Evolutionary conservation across 495 filamentous ascomycete genomes (phyloP), one percentile per base, ranked within the genome.

Genomic region (Letharia columbiana): DNA sequence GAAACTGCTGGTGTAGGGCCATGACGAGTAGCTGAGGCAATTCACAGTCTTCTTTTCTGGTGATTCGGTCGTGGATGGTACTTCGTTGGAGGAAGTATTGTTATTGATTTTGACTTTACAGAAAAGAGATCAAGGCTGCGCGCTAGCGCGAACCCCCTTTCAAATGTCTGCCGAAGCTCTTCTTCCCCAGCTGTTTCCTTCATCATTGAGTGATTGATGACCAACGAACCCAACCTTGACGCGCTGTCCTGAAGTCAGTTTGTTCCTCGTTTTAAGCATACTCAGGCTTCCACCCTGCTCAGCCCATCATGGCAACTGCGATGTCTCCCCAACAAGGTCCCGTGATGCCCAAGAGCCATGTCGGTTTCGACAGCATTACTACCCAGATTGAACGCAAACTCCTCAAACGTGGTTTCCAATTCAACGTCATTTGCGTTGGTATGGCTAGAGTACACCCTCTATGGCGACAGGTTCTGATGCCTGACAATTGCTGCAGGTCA

Each of bases 371-470:
- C 82, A 97, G 94, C 80, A 97, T 98, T 80, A 96, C 92, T 66
- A 90, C 87, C 45, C 92, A 98, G 81, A 97, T 98, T 72, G 93
- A 98, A 85, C 88, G 90, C 80, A 99, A 99, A 87, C 89, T 99
- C 71, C 80, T 99, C 78, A 99, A 99, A 85, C 92, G 94, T 76
- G 94, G 94, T 71, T 99, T 99, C 78, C 94, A 99, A 79, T 99
- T 99, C 85, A 99, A 99, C 78, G 88, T 99, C 72, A 99, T 99
- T 80, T 98, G 95, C 78, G 94, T 99, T 79, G 94, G 94, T 98
- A 82, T 75, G 93, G 44, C 41, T 63, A 20, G 12, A 2, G 23
- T 62, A 52, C 6, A 33, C 17, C 35, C 52, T 50, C 35, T 45
- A 17, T 41, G 2, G 7, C 42, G 35, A 54, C 60, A 13, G 2